Evolutionary conservation across 2,329 filamentous ascomycete genomes (phyloP), one percentile per base, ranked within the genome.

Genomic region (Ilyonectria destructans): DNA sequence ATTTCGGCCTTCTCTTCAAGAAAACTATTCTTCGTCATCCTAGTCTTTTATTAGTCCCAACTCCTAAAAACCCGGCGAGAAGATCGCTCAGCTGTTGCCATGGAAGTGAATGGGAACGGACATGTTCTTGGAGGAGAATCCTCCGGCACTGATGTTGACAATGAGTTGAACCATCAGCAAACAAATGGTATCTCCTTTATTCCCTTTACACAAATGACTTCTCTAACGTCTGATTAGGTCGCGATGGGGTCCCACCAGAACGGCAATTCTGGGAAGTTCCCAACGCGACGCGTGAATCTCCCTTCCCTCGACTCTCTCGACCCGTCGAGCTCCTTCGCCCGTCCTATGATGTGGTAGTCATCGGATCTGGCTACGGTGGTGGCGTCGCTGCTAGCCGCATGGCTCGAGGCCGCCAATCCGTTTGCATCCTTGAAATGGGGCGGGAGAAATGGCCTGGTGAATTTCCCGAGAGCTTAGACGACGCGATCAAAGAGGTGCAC

Each of bases 301-400:
- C 40, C 17, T 43, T n/a, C 40, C 40, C 40, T n/a, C 40, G 40
- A 17, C 40, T 43, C 15, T 43, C 40, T 8, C 40, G 40, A 43
- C 40, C 40, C 5, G 40, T 43, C 17, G 40, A 43, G 4, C 40
- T 43, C 5, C 40, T 43, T n/a, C 40, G 40, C 17, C 15, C 15
- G 17, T 78, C 77, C 0, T 93, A 93, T 71, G 91, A 93, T 79
- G 87, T 87, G 45, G 85, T 93, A 12, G 89, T 93, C 33, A 88
- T 93, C 65, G 91, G 91, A 1, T 92, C 90, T 10, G 91, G 91
- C 1, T 93, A 93, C 77, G 91, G 91, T 26, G 90, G 89, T 45
- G 88, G 86, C 26, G 87, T 93, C 21, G 90, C 91, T 3, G 91
- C 90, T 0, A 88, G 89, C 23, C 85, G 90, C 12, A 89, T 92